phyloP scores from a whole-genome alignment of 768 basidiomycete species.

The Kondoa subrosea region DNA sequence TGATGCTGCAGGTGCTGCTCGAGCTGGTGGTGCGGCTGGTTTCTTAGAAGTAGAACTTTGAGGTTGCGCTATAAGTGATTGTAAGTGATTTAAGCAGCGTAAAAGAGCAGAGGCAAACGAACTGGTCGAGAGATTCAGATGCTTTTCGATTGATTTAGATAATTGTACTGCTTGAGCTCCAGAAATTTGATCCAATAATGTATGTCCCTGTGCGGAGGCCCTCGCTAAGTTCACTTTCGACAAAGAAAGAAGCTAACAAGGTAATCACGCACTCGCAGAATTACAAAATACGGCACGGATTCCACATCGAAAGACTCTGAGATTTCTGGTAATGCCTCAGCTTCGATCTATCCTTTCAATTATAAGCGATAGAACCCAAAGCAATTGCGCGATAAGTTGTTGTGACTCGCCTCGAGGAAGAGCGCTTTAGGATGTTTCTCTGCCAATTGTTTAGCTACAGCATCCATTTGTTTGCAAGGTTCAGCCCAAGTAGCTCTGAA shows the following conservation, averaged over 20 bases:
- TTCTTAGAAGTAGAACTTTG: conserved; percentile 41
- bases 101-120: not conserved
- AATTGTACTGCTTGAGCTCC: conserved; percentile 63
- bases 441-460: conserved; percentile 54
- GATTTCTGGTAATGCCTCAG: conserved; percentile 62
- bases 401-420: conserved; percentile 48
- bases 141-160: conserved; percentile 45
- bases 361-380: no score
- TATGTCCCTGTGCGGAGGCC: conserved; percentile 52
- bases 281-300: conserved; percentile 65
- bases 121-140: conserved; percentile 28
- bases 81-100: not conserved
- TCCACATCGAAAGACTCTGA: conserved; percentile 83
- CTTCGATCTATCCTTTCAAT: conserved; percentile 47
- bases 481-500: conserved; percentile 91
- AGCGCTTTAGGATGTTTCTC: conserved; percentile 51
- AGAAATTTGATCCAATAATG: conserved; percentile 54
- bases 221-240: not conserved
- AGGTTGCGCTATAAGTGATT: conserved; percentile 28
- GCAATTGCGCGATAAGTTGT: not conserved
- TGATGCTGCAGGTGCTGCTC: conserved; percentile 21
- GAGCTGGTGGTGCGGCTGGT: conserved; percentile 32
- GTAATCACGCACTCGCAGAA: conserved; percentile 48
- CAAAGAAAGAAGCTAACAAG: not conserved
- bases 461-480: conserved; percentile 55